phyloP scores from a whole-genome alignment of 1,284 basidiomycete genomes.

The Austroboletus niveus region DNA sequence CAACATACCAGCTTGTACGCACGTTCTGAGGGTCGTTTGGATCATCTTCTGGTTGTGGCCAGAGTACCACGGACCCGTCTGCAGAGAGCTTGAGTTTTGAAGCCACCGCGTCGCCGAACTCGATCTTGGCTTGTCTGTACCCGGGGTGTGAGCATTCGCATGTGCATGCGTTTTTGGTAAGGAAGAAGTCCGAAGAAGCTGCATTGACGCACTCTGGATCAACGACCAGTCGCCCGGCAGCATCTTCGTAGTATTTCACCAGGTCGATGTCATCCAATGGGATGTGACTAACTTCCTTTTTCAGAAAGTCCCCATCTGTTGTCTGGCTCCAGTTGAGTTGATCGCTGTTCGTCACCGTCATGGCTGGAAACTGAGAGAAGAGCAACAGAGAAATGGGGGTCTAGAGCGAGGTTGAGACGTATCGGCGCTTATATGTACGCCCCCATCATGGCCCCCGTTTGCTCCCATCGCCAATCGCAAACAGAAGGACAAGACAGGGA shows the following conservation, averaged over 20 bases:
- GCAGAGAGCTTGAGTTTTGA: slow-evolving; percentile 46
- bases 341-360: background rate
- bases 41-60: slow-evolving; percentile 55
- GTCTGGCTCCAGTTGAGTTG: background rate
- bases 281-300: background rate
- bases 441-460: too few species aligned
- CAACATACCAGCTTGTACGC: slow-evolving; percentile 4
- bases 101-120: slow-evolving; percentile 48
- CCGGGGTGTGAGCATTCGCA: background rate
- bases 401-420: too few species aligned
- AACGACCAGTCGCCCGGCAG: slow-evolving; percentile 59
- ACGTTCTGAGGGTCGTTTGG: slow-evolving; percentile 59
- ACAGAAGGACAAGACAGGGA: background rate
- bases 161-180: too few species aligned
- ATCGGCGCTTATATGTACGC: too few species aligned
- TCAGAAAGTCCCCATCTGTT: background rate
- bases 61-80: slow-evolving; percentile 50
- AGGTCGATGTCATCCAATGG: slow-evolving; percentile 38
- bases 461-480: background rate
- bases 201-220: slow-evolving; percentile 51
- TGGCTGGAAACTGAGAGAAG: background rate
- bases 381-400: background rate
- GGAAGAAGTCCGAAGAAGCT: background rate
- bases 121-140: slow-evolving; percentile 50
- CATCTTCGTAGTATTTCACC: slow-evolving; percentile 49